phyloP scores from a whole-genome alignment of 129 eudicot species.

The Centrapalus pauciflorus region DNA sequence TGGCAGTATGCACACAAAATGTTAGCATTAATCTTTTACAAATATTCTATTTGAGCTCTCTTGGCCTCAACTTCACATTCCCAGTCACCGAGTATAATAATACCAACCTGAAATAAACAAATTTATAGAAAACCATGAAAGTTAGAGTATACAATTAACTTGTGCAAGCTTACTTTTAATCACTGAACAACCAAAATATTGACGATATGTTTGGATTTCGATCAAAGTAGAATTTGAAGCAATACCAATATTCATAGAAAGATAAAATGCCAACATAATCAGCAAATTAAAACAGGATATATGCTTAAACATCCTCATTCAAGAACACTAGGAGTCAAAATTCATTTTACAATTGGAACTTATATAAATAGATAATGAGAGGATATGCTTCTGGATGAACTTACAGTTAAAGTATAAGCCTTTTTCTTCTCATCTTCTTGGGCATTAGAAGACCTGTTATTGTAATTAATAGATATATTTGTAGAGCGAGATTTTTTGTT shows the following conservation, averaged over 20 bases:
- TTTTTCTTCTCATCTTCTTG: neutral
- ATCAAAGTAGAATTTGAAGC: no score
- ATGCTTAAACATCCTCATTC: no score
- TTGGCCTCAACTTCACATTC: conserved; percentile 4
- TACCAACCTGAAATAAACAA: neutral
- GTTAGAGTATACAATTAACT: no score
- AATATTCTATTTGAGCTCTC: neutral
- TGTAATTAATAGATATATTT: no score
- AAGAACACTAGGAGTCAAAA: no score
- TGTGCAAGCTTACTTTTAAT: no score
- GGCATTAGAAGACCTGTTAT: neutral
- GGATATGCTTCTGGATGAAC: neutral
- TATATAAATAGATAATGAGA: neutral
- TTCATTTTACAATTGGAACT: no score
- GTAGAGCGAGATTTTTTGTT: neutral
- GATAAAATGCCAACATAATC: no score
- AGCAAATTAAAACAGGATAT: no score
- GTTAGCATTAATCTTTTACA: neutral
- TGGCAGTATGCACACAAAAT: neutral
- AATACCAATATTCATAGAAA: no score
- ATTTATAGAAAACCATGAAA: neutral
- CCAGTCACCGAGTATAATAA: neutral
- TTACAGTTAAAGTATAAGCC: conserved; percentile 12
- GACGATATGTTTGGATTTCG: no score
- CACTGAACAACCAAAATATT: neutral